Base-by-base conservation (phyloP, 1,284 basidiomycete species). In the Boletellus dicymbophilus region DNA sequence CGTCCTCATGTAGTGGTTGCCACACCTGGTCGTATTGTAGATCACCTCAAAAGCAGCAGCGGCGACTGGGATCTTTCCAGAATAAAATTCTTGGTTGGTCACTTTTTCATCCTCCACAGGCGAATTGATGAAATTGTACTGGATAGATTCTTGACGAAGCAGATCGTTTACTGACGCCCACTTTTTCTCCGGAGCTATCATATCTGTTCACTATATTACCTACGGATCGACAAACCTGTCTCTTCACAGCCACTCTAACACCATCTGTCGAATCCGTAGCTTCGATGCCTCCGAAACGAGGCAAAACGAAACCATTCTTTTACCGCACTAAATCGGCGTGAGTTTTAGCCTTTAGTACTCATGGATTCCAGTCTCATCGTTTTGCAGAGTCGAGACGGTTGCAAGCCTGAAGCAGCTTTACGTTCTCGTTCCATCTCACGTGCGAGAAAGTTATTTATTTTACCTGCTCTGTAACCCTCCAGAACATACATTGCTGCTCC, bases 211-310 rank as follows among this genome's bases (percentile, higher is more conserved):
- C 76, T 33, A 76, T 82, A 31, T 77, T 99, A 18, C 95, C 97
- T 0, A 79, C 82, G 38, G 82, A 94, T 30, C 79, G 97, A 15
- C 97, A 99, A 68, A 99, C 97, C 1, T 91, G 95, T 55, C 80
- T 99, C 25, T 99, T 99, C 70, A 98, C 97, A 0, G 97, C 97
- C 1, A 99, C 97, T 0, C 75, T 97, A 55, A 95, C 93, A 3
- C 81, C 88, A 16, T 84, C 94, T 0, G 93, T 99, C 47, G 91
- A 95, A 59, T 78, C 81, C 9, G 68, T 98, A 25, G 90, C 87
- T 12, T 77, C 82, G 42, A 86, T 88, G 34, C 71, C 84, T 15
- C 91, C 95, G 2, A 79, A 82, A 52, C 76, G 81, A 0, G 95
- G 95, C 9, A 98, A 97, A 70, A 78, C 85, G 61, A 84, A 81